These are phyloP conservation scores for Trichoderma endophyticum DNA, from an alignment of 2,329 filamentous ascomycete species.

Conservation along the genomic window DNA sequence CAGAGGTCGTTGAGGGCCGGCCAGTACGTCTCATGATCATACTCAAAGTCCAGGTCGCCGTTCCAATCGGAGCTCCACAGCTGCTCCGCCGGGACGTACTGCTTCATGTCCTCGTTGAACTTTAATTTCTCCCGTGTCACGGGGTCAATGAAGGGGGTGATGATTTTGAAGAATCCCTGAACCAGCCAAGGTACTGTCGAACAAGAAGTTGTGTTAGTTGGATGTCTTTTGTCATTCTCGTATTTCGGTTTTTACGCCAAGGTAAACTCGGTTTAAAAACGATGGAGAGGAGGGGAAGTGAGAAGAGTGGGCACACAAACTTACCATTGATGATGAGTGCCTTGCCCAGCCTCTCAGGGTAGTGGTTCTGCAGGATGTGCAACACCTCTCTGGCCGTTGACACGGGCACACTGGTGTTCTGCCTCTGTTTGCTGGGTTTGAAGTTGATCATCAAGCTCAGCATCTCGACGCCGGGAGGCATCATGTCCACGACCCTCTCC, in stretches of 20 bases:
- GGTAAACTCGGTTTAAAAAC: not conserved
- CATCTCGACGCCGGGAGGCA: slow-evolving; percentile 83
- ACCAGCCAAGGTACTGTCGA: slow-evolving; percentile 80
- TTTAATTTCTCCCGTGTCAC: slow-evolving; percentile 91
- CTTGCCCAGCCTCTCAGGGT: slow-evolving; percentile 85
- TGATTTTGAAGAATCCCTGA: slow-evolving; percentile 90
- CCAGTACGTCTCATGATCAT: slow-evolving; percentile 89
- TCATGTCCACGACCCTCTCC: slow-evolving; percentile 82
- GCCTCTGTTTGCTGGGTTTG: slow-evolving; percentile 70
- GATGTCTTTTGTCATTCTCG: not conserved
- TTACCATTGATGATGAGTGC: slow-evolving; percentile 85
- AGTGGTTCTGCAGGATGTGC: slow-evolving; percentile 89
- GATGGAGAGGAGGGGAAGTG: not conserved
- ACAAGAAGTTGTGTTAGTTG: not conserved
- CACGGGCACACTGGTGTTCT: slow-evolving; percentile 70
- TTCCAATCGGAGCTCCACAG: slow-evolving; percentile 72
- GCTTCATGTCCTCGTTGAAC: slow-evolving; percentile 88
- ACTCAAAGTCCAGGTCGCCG: slow-evolving; percentile 83
- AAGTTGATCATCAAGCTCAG: slow-evolving; percentile 89
- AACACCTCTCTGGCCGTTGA: slow-evolving; percentile 79
- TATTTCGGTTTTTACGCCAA: not conserved
- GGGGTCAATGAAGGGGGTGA: slow-evolving; percentile 95
- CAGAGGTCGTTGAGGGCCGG: slow-evolving; percentile 74
- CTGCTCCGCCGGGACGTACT: slow-evolving; percentile 78
- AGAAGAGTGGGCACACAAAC: slow-evolving; percentile 28